Evolutionary conservation across 2,329 filamentous ascomycete genomes (phyloP), one percentile per base, ranked within the genome.

Genomic region (Aureobasidium mangrovei): DNA sequence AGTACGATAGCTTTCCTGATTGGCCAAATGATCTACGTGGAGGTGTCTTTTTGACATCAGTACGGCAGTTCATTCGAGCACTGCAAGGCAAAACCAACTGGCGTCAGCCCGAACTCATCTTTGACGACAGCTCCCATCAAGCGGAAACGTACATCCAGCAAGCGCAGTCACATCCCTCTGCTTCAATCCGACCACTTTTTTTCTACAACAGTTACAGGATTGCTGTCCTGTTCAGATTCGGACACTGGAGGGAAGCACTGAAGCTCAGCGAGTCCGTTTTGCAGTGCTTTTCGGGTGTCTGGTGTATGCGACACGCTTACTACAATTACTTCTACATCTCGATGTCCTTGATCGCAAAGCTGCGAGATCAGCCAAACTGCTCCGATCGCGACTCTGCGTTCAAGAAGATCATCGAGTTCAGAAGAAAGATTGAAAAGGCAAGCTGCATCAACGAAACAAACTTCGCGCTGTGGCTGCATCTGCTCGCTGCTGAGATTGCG

Each of bases 11-110:
- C 59, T 80, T 88, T 56, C 80, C 81, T 1, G 81, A 84, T 47
- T 91, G 86, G 86, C 74, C 82, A 44, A 73, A 77, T 42, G 86
- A 90, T 61, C 78, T 84, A 1, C 77, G 85, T 56, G 87, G 87
- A 12, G 87, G 87, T 2, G 81, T 82, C 0, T 73, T 89, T 49
- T 71, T 91, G 5, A 79, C 86, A 57, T 77, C 79, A 2, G 74
- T 84, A 3, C 74, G 84, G 47, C 86, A 91, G 64, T 76, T 80
- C 27, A 79, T 77, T 48, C 79, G 85, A 46, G 84, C 87, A 26
- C 69, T 91, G 24, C 85, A 89, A 65, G 87, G 87, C 53, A 91
- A 89, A 67, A 91, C 87, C 0, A 69, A 69, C 8, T 69, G 69
- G 2, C 67, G 71, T 8, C 71, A 77, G 7, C 69, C 82, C 0